Conservation (phyloP, 2,329 filamentous ascomycete genomes). For the Bertia moriformis region DNA sequence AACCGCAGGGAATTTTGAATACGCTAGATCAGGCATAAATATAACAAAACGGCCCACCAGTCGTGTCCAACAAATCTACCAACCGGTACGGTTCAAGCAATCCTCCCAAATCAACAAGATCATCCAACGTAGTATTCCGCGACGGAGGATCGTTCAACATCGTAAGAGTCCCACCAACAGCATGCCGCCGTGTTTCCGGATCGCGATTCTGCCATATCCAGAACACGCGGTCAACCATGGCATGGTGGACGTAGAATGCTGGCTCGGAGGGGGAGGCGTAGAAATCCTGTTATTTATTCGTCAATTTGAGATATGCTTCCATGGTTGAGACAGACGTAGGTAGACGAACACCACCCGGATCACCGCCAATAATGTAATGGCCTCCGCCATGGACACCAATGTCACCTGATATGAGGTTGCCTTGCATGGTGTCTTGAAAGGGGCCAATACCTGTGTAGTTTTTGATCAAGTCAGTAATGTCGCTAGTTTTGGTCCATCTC, state of each 20-base stretch:
- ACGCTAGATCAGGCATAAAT: not conserved
- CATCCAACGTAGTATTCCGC: not conserved
- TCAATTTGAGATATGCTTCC: not conserved
- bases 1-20: too few species aligned
- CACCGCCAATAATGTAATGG: not conserved
- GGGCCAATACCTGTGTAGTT: not conserved
- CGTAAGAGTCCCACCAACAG: not conserved
- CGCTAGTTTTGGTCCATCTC: not conserved
- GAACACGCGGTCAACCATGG: not conserved
- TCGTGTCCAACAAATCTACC: not conserved
- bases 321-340: not conserved
- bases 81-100: not conserved
- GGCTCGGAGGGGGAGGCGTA: not conserved
- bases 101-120: not conserved
- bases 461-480: not conserved
- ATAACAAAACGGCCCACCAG: not conserved
- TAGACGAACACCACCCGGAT: not conserved
- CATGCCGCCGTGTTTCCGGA: not conserved
- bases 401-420: not conserved
- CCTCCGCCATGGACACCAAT: not conserved
- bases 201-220: not conserved
- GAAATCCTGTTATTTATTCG: not conserved
- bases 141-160: not conserved
- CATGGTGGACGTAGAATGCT: not conserved
- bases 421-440: constrained; percentile 1